Conservation (phyloP, 257 asterid species). For the Mentha longifolia region DNA sequence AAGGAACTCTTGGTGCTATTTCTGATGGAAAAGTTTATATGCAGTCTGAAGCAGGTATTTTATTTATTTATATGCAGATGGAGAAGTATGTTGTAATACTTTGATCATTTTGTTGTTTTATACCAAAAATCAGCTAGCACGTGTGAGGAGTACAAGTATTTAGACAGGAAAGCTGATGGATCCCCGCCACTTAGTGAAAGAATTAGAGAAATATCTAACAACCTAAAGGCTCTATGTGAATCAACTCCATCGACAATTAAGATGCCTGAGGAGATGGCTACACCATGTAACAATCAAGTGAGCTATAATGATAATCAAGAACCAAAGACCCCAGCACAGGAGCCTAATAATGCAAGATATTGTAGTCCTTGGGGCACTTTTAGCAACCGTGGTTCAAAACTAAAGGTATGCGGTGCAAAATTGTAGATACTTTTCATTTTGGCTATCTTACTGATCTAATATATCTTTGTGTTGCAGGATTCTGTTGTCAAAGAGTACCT, state of each 20-base stretch:
- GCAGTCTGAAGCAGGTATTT: constrained; percentile 36
- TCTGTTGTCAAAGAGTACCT: constrained; percentile 68
- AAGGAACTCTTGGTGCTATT: constrained; percentile 29
- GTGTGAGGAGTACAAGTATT: constrained; percentile 37
- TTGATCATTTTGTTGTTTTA: constrained; percentile 23
- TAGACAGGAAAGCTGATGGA: constrained; percentile 33
- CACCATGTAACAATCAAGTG: constrained; percentile 35
- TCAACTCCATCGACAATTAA: constrained; percentile 54
- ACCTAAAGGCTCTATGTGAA: constrained; percentile 53
- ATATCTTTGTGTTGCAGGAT: constrained; percentile 45
- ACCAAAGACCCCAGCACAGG: constrained; percentile 73
- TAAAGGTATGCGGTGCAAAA: constrained; percentile 54
- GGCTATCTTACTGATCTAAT: background rate
- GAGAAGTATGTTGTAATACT: too few relatives aligned
- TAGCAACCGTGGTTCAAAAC: constrained; percentile 55
- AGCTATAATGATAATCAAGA: constrained; percentile 42
- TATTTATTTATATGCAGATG: too few relatives aligned
- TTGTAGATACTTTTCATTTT: background rate
- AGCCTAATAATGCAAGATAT: constrained; percentile 40
- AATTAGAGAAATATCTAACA: constrained; percentile 59
- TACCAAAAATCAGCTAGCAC: constrained; percentile 43
- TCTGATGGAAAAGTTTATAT: constrained; percentile 23
- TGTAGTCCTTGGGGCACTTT: constrained; percentile 59
- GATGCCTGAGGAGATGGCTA: constrained; percentile 42
- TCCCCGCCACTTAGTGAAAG: constrained; percentile 74